Evolutionary conservation across 805 yeast genomes (phyloP), one percentile per base, ranked within the genome.

Genomic region (Starmerella riodocensis): DNA sequence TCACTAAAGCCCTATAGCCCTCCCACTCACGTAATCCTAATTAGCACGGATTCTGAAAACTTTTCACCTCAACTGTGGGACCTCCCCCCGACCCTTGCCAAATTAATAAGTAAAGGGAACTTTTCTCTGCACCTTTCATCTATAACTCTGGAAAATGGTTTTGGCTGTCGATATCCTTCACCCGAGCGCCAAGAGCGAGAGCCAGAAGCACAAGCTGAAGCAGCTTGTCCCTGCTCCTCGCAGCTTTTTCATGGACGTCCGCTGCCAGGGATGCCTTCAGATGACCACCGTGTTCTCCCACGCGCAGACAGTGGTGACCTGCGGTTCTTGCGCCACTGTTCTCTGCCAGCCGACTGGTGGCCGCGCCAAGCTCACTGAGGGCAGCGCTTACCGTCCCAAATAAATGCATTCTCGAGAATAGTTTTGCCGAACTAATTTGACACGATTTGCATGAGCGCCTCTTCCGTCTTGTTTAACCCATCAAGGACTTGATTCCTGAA

Each of bases 271-370:
- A 61, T 91, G 99, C 75, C 76, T 88, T 67, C 81, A 78, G 78
- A 91, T 91, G 74, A 85, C 98, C 70, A 88, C 96, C 58, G 97
- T 91, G 56, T 91, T 91, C 81, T 88, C 97, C 53, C 98, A 91
- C 71, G 97, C 99, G 57, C 98, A 91, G 76, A 91, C 98, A 61
- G 97, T 96, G 61, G 98, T 91, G 62, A 81, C 95, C 63, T 91
- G 99, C 77, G 97, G 93, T 64, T 77, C 93, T 42, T 91, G 99
- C 74, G 78, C 97, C 56, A 84, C 95, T 55, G 96, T 91, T 53
- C 80, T 91, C 65, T 86, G 97, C 73, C 79, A 91, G 63, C 99
- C 99, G 66, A 81, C 96, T 56, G 99, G 99, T 76, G 99, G 99
- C 76, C 91, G 91, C 78, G 96, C 97, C 64, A 85, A 80, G 72